Conservation (phyloP, 305 asterid genomes). For the Euphrasia arctica region DNA sequence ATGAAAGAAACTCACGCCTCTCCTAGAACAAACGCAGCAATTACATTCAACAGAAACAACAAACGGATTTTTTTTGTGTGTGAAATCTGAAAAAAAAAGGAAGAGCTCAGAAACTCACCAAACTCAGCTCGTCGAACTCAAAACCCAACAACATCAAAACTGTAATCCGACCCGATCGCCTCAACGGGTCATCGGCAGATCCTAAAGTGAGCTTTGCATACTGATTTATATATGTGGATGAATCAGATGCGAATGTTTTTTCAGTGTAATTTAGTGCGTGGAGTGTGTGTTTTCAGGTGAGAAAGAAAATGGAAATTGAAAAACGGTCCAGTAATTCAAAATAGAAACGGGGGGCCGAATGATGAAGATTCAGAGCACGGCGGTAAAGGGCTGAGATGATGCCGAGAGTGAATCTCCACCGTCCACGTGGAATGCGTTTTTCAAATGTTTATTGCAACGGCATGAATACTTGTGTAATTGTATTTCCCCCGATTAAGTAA, state of each 20-base stretch:
- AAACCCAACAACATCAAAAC: constrained; percentile 28
- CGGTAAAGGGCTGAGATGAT: constrained; percentile 18
- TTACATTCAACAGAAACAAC: constrained; percentile 13
- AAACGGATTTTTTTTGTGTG: no score
- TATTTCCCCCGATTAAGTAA: neutral
- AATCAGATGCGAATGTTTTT: constrained; percentile 18
- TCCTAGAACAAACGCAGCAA: constrained; percentile 9
- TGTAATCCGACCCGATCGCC: constrained; percentile 32
- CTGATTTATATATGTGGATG: neutral
- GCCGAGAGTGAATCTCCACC: constrained; percentile 29
- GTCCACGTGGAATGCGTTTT: neutral
- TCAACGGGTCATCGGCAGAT: constrained; percentile 43
- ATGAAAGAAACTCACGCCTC: constrained; percentile 23
- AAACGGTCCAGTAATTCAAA: constrained; percentile 65
- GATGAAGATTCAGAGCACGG: constrained; percentile 35
- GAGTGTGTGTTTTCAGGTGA: constrained; percentile 27
- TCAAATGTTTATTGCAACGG: neutral
- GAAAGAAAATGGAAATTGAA: constrained; percentile 21
- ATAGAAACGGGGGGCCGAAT: constrained; percentile 38
- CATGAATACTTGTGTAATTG: neutral
- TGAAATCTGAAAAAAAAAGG: constrained; percentile 1
- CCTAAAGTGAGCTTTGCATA: constrained; percentile 19
- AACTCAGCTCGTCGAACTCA: constrained; percentile 36
- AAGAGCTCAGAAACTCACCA: constrained; percentile 26
- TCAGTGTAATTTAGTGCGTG: constrained; percentile 27